Evolutionary conservation across 1,139 yeast genomes (phyloP), one percentile per base, ranked within the genome.

Genomic region (Sporopachydermia cereana): DNA sequence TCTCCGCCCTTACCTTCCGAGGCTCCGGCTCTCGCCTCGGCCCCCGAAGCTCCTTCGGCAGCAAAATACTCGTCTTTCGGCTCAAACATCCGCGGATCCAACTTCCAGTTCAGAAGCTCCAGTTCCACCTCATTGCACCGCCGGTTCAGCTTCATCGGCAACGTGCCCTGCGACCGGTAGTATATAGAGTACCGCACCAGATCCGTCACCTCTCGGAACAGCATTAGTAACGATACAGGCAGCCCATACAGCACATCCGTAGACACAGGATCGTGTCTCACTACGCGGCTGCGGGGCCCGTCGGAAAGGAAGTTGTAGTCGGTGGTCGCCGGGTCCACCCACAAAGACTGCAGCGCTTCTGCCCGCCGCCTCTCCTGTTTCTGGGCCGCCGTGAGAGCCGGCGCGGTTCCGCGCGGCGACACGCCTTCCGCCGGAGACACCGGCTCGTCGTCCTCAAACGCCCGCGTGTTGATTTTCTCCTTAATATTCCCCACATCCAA

Each of bases 211-310:
- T 79, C 84, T 47, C 83, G 74, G 60, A 86, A 84, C 43, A 85
- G 64, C 34, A 79, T 57, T 50, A 85, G 79, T 43, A 86, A 66
- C 1, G 95, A 82, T 57, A 84, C 84, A 2, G 96, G 95, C 45
- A 86, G 66, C 0, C 95, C 95, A 57, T 84, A 84, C 46, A 85
- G 67, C 0, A 91, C 85, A 61, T 84, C 93, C 1, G 91, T 81
- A 12, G 89, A 80, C 48, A 83, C 73, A 48, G 78, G 52, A 41
- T 61, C 65, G 24, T 51, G 22, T 7, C 18, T 5, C 22, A 20
- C 22, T 20, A 20, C 22, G 9, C 39, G 18, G 22, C 22, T 20
- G 5, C n/a, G 7, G 9, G 18, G 39, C 22, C 18, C 39, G 9
- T 16, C 22, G 18, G 22, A 16, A 9, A 34, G 22, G 39, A 34